Evolutionary conservation across 2,329 filamentous ascomycete genomes (phyloP).

Genomic region (Diaporthe velutina): DNA sequence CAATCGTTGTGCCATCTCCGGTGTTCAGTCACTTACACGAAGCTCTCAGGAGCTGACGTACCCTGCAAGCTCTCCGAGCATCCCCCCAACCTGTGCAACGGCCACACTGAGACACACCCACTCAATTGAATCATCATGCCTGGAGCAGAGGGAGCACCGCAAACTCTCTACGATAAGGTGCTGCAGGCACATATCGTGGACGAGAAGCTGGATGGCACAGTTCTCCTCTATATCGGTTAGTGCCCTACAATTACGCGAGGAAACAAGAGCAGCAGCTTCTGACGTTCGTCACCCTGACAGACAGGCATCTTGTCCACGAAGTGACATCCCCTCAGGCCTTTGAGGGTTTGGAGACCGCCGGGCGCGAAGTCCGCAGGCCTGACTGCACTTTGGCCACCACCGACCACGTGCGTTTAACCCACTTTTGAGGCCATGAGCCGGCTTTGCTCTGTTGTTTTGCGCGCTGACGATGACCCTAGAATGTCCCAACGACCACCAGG

Average conservation of each 20-base stretch:
- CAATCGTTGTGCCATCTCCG: neutral
- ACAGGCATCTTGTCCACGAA: constrained; percentile 97
- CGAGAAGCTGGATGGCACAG: constrained; percentile 92
- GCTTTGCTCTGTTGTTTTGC: neutral
- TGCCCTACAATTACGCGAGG: constrained; percentile 34
- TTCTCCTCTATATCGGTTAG: constrained; percentile 92
- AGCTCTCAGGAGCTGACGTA: constrained; percentile 14
- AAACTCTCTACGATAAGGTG: constrained; percentile 98
- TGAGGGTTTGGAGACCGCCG: constrained; percentile 91
- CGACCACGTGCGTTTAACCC: constrained; percentile 81
- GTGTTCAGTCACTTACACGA: constrained; percentile 1
- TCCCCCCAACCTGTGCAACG: constrained; percentile 16
- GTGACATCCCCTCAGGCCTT: constrained; percentile 99
- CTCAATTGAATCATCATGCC: constrained; percentile 73
- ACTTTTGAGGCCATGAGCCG: neutral
- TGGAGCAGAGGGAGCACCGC: constrained; percentile 76
- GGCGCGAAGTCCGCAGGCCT: constrained; percentile 87
- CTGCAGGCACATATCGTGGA: constrained; percentile 95
- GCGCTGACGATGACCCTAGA: constrained; percentile 64
- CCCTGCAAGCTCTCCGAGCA: neutral
- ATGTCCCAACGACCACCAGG: constrained; percentile 90
- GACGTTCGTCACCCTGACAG: constrained; percentile 58
- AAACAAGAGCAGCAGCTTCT: neutral
- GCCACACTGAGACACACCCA: constrained; percentile 6
- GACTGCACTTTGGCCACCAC: constrained; percentile 98